These are phyloP conservation scores for Angomonas desouzai DNA, from an alignment of 208 protist species.

Conservation along the genomic window DNA sequence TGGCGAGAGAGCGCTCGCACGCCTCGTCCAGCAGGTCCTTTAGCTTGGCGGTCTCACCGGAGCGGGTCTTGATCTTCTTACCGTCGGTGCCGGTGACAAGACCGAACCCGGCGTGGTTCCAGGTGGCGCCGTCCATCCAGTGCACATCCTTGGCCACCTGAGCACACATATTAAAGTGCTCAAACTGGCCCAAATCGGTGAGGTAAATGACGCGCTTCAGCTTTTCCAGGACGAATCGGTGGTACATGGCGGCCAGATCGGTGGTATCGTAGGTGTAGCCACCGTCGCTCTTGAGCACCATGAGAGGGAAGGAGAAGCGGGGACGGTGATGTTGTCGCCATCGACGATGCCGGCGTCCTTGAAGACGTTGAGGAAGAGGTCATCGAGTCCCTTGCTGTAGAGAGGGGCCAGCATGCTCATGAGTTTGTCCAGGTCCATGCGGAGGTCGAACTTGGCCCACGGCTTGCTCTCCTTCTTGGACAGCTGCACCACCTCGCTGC, in stretches of 20 bases:
- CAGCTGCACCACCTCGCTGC: slow-evolving; percentile 67
- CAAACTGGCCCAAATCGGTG: slow-evolving; percentile 94
- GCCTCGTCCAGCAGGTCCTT: slow-evolving; percentile 96
- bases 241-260: slow-evolving; percentile 88
- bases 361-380: slow-evolving; percentile 76
- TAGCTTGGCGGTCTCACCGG: slow-evolving; percentile 93
- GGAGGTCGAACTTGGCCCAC: slow-evolving; percentile 77
- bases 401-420: slow-evolving; percentile 62
- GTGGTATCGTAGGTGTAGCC: slow-evolving; percentile 95
- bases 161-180: slow-evolving; percentile 92
- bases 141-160: slow-evolving; percentile 85
- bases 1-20: slow-evolving; percentile 70
- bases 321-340: slow-evolving; percentile 75
- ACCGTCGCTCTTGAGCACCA: slow-evolving; percentile 95
- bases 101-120: slow-evolving; percentile 93
- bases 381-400: slow-evolving; percentile 72
- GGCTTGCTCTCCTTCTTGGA: slow-evolving; percentile 90
- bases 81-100: slow-evolving; percentile 89
- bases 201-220: slow-evolving; percentile 93
- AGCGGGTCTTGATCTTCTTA: slow-evolving; percentile 97
- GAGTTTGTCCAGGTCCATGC: slow-evolving; percentile 83
- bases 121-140: slow-evolving; percentile 80
- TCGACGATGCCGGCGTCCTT: slow-evolving; percentile 58
- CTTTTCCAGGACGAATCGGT: slow-evolving; percentile 86
- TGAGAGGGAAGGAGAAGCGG: slow-evolving; percentile 91